These are phyloP conservation scores for Musa troglodytarum DNA, from an alignment of 176 grass and related monocot genomes.

Conservation along the genomic window DNA sequence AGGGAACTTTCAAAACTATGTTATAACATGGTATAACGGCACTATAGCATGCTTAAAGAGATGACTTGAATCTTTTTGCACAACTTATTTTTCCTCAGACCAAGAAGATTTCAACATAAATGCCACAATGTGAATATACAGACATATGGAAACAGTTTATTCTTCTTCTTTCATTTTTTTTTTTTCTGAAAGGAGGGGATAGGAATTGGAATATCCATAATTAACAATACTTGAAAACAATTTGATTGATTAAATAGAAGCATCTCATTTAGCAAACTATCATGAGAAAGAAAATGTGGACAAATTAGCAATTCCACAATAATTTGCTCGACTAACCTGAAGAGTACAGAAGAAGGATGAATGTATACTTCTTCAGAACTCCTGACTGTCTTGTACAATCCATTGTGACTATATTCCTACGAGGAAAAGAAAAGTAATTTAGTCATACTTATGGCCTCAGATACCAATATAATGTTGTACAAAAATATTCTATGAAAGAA, in stretches of 20 bases:
- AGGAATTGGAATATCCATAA: no score
- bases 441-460: neutral
- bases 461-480: neutral
- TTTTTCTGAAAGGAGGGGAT: no score
- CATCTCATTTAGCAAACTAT: neutral
- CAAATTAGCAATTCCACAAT: neutral
- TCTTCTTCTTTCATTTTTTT: no score
- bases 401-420: slow-evolving; percentile 85
- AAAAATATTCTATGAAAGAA: neutral
- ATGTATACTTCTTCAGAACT: slow-evolving; percentile 96
- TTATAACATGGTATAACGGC: no score
- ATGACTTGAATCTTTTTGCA: no score
- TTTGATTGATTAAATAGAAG: no score
- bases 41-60: no score
- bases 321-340: slow-evolving; percentile 45
- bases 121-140: slow-evolving; percentile 4
- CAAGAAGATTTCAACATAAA: neutral
- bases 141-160: neutral
- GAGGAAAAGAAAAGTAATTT: neutral
- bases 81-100: no score
- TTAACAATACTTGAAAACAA: no score
- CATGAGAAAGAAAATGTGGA: neutral
- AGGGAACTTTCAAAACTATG: no score
- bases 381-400: slow-evolving; percentile 85
- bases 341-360: slow-evolving; percentile 95